Conservation (phyloP, 441 rosid genomes). For the Mallotus repandus region DNA sequence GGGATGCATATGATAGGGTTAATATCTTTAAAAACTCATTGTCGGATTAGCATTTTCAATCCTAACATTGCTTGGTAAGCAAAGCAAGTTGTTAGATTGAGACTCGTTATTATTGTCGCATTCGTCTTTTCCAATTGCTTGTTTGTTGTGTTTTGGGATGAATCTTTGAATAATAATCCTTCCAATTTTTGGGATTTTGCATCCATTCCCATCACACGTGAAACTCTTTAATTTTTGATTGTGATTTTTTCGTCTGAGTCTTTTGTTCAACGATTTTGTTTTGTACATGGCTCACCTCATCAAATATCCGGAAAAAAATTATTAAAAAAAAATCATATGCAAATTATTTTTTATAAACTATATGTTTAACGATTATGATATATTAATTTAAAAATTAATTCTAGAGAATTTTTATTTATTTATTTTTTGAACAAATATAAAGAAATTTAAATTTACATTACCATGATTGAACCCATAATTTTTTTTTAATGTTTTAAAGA, state of each 20-base stretch:
- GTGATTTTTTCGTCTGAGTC: not conserved
- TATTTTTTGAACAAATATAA: no score
- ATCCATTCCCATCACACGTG: not conserved
- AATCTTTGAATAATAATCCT: not conserved
- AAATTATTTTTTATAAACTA: no score
- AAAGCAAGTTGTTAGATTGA: not conserved
- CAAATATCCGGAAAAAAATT: no score
- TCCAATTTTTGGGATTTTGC: not conserved
- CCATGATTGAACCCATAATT: no score
- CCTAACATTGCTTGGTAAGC: not conserved
- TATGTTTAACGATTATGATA: no score
- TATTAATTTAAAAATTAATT: no score
- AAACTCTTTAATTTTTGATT: not conserved
- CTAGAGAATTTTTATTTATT: no score
- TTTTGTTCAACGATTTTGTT: no score
- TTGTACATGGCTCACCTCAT: no score
- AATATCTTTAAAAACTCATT: not conserved
- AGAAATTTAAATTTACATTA: no score
- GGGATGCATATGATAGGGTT: not conserved
- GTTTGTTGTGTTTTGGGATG: not conserved
- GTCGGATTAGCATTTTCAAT: constrained; percentile 2
- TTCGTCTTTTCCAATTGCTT: not conserved
- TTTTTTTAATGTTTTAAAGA: no score
- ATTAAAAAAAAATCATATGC: no score
- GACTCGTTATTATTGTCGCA: not conserved